Base-by-base conservation (phyloP, 225 moss, liverwort and hornwort genomes). In the Bryum argenteum region DNA sequence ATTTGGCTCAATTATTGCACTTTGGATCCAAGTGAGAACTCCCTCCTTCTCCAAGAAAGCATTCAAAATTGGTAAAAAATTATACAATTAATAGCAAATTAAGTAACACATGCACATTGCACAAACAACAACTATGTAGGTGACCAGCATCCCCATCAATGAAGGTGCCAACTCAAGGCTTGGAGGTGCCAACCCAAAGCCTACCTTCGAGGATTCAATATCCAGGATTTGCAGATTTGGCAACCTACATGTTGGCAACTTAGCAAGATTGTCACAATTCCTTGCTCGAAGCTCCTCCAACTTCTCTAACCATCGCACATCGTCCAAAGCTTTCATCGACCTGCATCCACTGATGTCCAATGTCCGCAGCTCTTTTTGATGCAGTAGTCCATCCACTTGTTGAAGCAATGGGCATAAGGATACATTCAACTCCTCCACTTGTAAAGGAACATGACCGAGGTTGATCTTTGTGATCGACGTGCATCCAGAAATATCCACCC, bases 401-500 rank as follows among this genome's bases (percentile, higher is more conserved):
- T 3, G 18, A 1, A n/a, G 1, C 39, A 17, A 40, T 16, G 8
- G 33, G 40, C 38, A 61, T 38, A 15, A 37, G 8, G 17, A 61
- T 39, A 40, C 5, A 61, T 61, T 37, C 17, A 61, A n/a, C 38
- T 61, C 39, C 14, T 61, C 14, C 38, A 61, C 17, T 15, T 16
- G 5, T 11, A 1, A 5, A 5, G 4, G 2, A 2, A 26, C 18
- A 1, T 10, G 0, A 39, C 0, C 9, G 8, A 28, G 0, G 1
- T 13, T 37, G 18, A 24, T 3, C 15, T 17, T 61, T n/a, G 26
- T 61, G 16, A 61, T 1, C 1, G 40, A 61, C 7, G 6, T 37
- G 17, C 17, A 61, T 16, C 61, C 38, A 26, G 38, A 61, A 17
- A 40, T 14, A 16, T 61, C 38, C 10, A 61, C 15, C n/a, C 18